A percentile compares a stretch with the other conserved stretches of the same genome.
Conservation (phyloP, 306 rosid genomes). For the Sphenostylis stenocarpa region DNA sequence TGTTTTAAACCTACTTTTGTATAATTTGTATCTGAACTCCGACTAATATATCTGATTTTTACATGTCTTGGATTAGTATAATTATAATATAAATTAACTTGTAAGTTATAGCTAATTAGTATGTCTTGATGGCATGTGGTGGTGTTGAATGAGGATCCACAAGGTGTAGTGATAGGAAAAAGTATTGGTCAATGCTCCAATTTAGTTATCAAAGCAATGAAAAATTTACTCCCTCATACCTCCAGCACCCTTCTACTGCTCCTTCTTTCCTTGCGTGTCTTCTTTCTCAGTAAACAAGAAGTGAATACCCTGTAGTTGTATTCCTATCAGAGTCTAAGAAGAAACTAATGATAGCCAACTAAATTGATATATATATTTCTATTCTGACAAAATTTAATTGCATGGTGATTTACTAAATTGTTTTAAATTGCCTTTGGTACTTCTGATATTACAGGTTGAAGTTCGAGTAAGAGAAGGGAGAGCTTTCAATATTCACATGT, state of each 20-base stretch:
- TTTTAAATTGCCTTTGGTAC: conserved; percentile 4
- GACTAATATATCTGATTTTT: not conserved
- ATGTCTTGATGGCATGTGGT: not conserved
- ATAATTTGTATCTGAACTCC: not conserved
- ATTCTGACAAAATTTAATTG: conserved; percentile 5
- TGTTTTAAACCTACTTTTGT: not conserved
- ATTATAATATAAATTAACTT: not conserved
- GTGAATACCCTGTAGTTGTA: not conserved
- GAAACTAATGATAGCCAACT: not conserved
- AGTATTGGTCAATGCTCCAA: not conserved
- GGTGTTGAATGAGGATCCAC: not conserved
- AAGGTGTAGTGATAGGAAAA: not conserved
- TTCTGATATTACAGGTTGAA: conserved; percentile 66
- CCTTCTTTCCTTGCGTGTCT: not conserved
- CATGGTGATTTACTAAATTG: conserved; percentile 15
- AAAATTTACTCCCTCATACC: not conserved
- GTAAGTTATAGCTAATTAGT: not conserved
- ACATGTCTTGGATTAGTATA: not conserved
- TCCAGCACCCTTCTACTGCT: not conserved
- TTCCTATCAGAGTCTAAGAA: not conserved
- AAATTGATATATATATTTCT: not conserved
- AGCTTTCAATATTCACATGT: conserved; percentile 97
- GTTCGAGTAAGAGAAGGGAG: conserved; percentile 88
- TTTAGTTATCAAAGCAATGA: not conserved
- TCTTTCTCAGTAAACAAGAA: not conserved